Conservation (phyloP, 306 rosid species). For the Inga laurina region DNA sequence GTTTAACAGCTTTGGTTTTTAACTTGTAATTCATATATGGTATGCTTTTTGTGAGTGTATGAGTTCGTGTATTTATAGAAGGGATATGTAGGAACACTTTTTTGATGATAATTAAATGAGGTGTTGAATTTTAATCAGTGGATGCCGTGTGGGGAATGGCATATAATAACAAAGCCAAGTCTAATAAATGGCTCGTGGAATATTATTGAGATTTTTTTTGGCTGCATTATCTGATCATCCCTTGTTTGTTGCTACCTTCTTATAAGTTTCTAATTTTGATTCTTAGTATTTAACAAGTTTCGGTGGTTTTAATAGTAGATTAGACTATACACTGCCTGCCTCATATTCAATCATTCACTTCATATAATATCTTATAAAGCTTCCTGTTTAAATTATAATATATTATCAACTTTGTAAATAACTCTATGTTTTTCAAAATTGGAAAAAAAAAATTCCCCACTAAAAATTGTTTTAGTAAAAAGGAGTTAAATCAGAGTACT, state of each 20-base stretch:
- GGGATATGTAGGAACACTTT: neutral
- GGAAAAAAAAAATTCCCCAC: too few species aligned
- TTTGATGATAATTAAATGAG: neutral
- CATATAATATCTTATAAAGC: neutral
- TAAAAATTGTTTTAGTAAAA: too few species aligned
- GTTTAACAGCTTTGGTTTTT: neutral
- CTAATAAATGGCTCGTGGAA: neutral
- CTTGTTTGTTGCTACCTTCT: neutral
- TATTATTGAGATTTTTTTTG: neutral
- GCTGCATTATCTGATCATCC: neutral
- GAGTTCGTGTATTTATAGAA: neutral
- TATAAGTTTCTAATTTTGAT: neutral
- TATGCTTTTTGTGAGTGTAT: neutral
- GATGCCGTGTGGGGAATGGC: neutral
- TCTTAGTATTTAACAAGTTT: neutral
- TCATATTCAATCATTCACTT: neutral
- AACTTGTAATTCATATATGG: too few species aligned
- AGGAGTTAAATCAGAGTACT: too few species aligned
- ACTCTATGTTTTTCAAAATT: neutral
- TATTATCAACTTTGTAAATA: neutral
- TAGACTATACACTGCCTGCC: neutral
- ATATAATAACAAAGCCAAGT: neutral
- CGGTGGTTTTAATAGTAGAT: neutral
- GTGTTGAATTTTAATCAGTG: neutral
- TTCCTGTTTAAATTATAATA: too few species aligned